Evolutionary conservation across 2,329 filamentous ascomycete species (phyloP).

Genomic region (Arthrobotrys sphaeroides): DNA sequence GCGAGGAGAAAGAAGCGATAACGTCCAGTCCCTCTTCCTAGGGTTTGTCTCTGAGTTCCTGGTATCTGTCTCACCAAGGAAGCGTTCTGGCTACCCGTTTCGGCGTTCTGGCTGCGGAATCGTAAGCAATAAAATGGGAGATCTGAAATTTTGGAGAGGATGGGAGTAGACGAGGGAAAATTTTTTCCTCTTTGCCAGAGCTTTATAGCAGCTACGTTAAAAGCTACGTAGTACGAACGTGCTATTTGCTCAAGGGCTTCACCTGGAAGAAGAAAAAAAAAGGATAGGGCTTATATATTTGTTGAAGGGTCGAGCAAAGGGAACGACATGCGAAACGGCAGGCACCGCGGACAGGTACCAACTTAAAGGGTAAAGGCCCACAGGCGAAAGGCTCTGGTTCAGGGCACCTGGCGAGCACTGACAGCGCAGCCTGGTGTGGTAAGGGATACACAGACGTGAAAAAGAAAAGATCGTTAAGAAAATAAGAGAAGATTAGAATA

Average conservation of each 20-base stretch:
- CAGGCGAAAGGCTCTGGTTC: slow-evolving; percentile 37
- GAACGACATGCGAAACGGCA: slow-evolving; percentile 47
- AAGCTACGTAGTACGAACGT: slow-evolving; percentile 45
- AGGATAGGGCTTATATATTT: slow-evolving; percentile 44
- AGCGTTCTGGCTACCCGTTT: slow-evolving; percentile 30
- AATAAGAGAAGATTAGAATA: slow-evolving; percentile 45
- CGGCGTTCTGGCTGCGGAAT: slow-evolving; percentile 23
- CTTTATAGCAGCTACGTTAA: slow-evolving; percentile 50
- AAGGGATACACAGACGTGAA: slow-evolving; percentile 25
- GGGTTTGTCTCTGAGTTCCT: slow-evolving; percentile 23
- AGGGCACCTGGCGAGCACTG: slow-evolving; percentile 42
- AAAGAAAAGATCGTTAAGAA: slow-evolving; percentile 37
- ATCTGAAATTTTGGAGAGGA: slow-evolving; percentile 34
- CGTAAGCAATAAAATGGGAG: slow-evolving; percentile 42
- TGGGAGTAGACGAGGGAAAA: slow-evolving; percentile 45
- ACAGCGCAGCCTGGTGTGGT: slow-evolving; percentile 50
- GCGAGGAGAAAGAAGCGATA: slow-evolving; percentile 10
- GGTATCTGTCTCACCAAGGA: slow-evolving; percentile 46
- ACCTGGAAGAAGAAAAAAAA: slow-evolving; percentile 35
- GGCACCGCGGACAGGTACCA: slow-evolving; percentile 47
- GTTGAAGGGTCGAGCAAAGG: slow-evolving; percentile 33
- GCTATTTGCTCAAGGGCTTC: slow-evolving; percentile 39
- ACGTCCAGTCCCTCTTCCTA: slow-evolving; percentile 19
- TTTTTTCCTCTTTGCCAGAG: slow-evolving; percentile 52
- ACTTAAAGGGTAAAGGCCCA: slow-evolving; percentile 51